Percentiles rank a stretch among this genome's conserved stretches.
These are phyloP conservation scores for Chlamydomonas sphaeroides DNA, from an alignment of 139 green algal species.

Conservation along the genomic window DNA sequence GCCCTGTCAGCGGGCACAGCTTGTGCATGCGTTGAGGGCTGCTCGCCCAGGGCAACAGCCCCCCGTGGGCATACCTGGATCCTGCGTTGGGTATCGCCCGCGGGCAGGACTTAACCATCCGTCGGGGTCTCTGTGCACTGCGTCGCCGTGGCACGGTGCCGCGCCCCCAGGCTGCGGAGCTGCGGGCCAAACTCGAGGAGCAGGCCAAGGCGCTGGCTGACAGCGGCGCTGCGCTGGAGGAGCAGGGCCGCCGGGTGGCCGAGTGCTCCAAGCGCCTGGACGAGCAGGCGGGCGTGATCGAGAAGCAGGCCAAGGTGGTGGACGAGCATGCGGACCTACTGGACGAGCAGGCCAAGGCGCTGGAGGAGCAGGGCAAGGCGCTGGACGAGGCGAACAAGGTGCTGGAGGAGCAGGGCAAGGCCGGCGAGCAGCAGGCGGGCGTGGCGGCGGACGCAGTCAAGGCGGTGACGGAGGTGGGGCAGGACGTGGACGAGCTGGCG, in stretches of 20 bases:
- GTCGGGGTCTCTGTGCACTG: too few relatives aligned
- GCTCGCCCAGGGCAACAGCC: too few relatives aligned
- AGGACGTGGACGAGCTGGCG: background rate
- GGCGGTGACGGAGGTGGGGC: background rate
- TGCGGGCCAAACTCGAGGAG: background rate
- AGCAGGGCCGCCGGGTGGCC: constrained; percentile 4
- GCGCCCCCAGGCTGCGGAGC: background rate
- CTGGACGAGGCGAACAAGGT: background rate
- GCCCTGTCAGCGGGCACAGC: too few relatives aligned
- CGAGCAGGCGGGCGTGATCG: constrained; percentile 20
- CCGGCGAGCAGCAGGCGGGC: constrained; percentile 23
- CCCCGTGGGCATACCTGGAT: too few relatives aligned
- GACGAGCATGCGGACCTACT: constrained; percentile 10
- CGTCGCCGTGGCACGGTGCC: too few relatives aligned
- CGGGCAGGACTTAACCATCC: too few relatives aligned
- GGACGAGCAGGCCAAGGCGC: constrained; percentile 19
- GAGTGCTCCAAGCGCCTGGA: constrained; percentile 18
- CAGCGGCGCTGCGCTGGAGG: background rate
- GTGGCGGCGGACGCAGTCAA: background rate
- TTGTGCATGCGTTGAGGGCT: too few relatives aligned
- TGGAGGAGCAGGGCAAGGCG: constrained; percentile 27
- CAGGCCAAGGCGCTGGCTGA: background rate
- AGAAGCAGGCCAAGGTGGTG: constrained; percentile 29
- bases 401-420: constrained; percentile 20
- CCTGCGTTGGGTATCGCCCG: too few relatives aligned